Evolutionary conservation across 805 yeast species (phyloP).

Genomic region (Candida wancherniae): DNA sequence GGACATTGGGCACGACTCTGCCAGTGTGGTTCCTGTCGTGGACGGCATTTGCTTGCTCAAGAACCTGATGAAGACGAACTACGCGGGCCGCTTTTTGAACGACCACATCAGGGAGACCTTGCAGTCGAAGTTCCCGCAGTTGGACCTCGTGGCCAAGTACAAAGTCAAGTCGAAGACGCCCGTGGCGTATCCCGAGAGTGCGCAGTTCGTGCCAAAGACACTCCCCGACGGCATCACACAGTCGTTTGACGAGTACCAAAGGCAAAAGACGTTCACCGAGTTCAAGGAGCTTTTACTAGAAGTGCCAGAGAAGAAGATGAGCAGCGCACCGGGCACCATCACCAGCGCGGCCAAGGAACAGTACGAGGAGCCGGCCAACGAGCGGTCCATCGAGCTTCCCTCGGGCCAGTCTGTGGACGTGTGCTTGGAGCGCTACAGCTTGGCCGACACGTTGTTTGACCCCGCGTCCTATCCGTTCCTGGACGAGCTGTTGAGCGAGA

Average conservation of each 20-base stretch:
- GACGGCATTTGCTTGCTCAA: constrained; percentile 75
- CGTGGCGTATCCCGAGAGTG: constrained; percentile 28
- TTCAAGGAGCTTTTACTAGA: constrained; percentile 69
- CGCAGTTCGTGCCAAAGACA: constrained; percentile 18
- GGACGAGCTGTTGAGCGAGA: constrained; percentile 17
- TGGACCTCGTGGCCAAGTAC: constrained; percentile 37
- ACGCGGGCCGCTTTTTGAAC: constrained; percentile 66
- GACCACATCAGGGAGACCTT: constrained; percentile 47
- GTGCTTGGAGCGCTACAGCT: constrained; percentile 52
- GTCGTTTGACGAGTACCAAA: constrained; percentile 54
- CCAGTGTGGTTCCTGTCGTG: constrained; percentile 74
- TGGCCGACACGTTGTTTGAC: constrained; percentile 71
- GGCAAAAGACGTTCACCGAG: constrained; percentile 55
- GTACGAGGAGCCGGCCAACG: constrained; percentile 24
- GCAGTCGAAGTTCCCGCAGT: constrained; percentile 21
- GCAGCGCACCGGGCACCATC: constrained; percentile 18
- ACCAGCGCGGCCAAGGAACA: constrained; percentile 22
- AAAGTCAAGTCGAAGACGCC: constrained; percentile 44
- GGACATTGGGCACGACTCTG: constrained; percentile 76
- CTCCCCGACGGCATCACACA: constrained; percentile 34
- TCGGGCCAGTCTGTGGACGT: constrained; percentile 66
- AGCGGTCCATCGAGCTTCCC: constrained; percentile 66
- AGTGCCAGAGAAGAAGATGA: constrained; percentile 41
- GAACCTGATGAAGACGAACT: constrained; percentile 64
- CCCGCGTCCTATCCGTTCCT: constrained; percentile 45